These are phyloP conservation scores for Nevesoporus exiguus DNA, from an alignment of 768 basidiomycete species.

Conservation along the genomic window DNA sequence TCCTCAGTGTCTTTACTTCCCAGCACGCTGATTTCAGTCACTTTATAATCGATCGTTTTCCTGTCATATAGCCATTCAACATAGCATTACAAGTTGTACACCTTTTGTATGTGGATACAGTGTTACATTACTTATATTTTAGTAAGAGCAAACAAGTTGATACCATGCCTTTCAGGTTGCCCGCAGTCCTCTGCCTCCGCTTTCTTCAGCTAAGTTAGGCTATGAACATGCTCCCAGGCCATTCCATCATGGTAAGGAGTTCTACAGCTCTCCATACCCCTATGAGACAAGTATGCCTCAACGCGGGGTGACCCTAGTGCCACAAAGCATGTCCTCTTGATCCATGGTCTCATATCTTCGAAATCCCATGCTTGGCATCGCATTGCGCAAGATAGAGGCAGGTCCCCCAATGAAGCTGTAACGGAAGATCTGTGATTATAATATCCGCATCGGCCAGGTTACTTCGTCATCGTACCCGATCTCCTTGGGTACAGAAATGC, in stretches of 20 bases:
- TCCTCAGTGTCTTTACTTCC: neutral
- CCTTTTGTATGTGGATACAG: slow-evolving; percentile 14
- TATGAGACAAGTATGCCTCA: neutral
- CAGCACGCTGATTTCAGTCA: neutral
- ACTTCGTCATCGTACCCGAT: slow-evolving; percentile 19
- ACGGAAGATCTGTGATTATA: too few relatives aligned
- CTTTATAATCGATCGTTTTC: slow-evolving; percentile 1
- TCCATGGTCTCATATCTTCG: slow-evolving; percentile 19
- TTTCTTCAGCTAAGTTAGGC: neutral
- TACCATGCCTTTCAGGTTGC: neutral
- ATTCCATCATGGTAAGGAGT: neutral
- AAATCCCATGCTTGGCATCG: slow-evolving; percentile 14
- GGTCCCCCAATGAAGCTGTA: too few relatives aligned
- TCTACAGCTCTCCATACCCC: neutral
- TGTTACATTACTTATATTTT: slow-evolving; percentile 30
- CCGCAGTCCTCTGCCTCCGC: neutral
- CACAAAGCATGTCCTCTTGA: slow-evolving; percentile 14
- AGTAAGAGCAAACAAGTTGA: slow-evolving; percentile 11
- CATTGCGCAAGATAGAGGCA: slow-evolving; percentile 10
- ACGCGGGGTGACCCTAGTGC: slow-evolving; percentile 17
- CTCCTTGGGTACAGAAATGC: slow-evolving; percentile 18
- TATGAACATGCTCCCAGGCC: neutral
- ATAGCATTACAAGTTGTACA: slow-evolving; percentile 17
- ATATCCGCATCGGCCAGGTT: too few relatives aligned
- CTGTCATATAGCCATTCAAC: slow-evolving; percentile 6